Percentiles rank a stretch among this genome's conserved stretches.
These are phyloP conservation scores for Metarhizium robertsii DNA, from an alignment of 2,329 filamentous ascomycete species.

Conservation along the genomic window DNA sequence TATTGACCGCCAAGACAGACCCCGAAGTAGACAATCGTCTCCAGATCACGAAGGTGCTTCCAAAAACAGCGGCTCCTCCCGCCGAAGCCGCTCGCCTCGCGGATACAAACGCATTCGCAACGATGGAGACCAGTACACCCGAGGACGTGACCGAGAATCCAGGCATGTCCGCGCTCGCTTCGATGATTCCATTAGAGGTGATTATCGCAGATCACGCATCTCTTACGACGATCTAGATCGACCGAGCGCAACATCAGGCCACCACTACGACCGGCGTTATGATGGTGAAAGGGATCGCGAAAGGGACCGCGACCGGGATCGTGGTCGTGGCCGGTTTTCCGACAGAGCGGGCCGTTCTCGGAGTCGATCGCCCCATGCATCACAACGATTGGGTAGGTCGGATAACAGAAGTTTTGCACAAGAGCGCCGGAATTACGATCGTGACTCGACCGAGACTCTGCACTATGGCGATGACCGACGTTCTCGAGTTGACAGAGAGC, in stretches of 20 bases:
- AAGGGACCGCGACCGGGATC: slow-evolving; percentile 10
- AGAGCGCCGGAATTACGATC: slow-evolving; percentile 12
- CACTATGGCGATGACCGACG: slow-evolving; percentile 5
- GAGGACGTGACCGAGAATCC: slow-evolving; percentile 35
- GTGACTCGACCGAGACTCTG: slow-evolving; percentile 5
- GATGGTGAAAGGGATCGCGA: slow-evolving; percentile 33
- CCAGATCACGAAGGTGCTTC: slow-evolving; percentile 41
- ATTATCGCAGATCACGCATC: slow-evolving; percentile 35
- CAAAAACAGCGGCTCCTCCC: slow-evolving; percentile 30
- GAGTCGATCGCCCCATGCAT: slow-evolving; percentile 39
- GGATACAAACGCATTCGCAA: slow-evolving; percentile 60
- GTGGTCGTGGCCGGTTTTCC: slow-evolving; percentile 21
- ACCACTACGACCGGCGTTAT: slow-evolving; percentile 3
- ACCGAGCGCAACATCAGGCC: slow-evolving; percentile 24
- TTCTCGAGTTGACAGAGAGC: slow-evolving; percentile 36
- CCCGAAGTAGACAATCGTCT: slow-evolving; percentile 51
- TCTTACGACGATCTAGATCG: slow-evolving; percentile 51
- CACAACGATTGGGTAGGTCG: slow-evolving; percentile 27
- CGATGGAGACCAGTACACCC: slow-evolving; percentile 48
- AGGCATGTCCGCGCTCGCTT: slow-evolving; percentile 54
- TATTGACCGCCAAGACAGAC: slow-evolving; percentile 92
- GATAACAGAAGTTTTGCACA: slow-evolving; percentile 24
- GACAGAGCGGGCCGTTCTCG: slow-evolving; percentile 49
- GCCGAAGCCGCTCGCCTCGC: slow-evolving; percentile 50
- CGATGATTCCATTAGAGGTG: slow-evolving; percentile 44